phyloP scores from a whole-genome alignment of 2,329 filamentous ascomycete species.

The Niveomyces coronatus region DNA sequence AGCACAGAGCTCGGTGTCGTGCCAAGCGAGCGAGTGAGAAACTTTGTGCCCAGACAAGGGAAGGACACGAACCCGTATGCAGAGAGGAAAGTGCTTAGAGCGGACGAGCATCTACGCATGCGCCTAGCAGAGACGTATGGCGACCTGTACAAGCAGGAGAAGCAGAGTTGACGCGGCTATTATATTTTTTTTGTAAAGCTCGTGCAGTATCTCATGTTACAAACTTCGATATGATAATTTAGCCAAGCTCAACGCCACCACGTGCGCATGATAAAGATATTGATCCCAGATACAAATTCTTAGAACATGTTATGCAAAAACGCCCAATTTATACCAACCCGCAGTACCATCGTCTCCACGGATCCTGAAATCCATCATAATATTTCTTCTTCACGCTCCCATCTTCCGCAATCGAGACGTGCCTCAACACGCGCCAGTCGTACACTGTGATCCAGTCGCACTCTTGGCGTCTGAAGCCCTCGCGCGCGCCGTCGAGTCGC shows the following conservation, averaged over 20 bases:
- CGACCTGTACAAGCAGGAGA: conserved; percentile 38
- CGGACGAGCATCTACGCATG: conserved; percentile 53
- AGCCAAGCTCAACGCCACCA: too few species aligned
- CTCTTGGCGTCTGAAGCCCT: conserved; percentile 17
- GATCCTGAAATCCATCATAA: conserved; percentile 26
- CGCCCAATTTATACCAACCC: conserved; percentile 26
- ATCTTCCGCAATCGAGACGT: conserved; percentile 30
- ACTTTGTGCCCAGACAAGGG: conserved; percentile 25
- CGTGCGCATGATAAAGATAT: too few species aligned
- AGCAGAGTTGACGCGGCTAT: conserved; percentile 9
- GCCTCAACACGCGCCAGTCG: conserved; percentile 36
- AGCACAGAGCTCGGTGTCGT: conserved; percentile 43
- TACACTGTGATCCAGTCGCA: conserved; percentile 32
- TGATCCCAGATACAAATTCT: too few species aligned
- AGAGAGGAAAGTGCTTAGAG: conserved; percentile 48
- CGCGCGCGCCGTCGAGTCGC: conserved; percentile 21
- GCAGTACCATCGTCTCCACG: conserved; percentile 35
- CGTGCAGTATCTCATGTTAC: neutral
- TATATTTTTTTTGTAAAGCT: neutral
- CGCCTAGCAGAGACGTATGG: conserved; percentile 49
- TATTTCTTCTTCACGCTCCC: conserved; percentile 19
- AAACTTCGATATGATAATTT: too few species aligned
- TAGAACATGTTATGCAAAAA: neutral
- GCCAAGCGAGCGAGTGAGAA: conserved; percentile 47
- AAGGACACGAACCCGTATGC: conserved; percentile 35